A percentile compares a stretch with the other conserved stretches of the same genome.
Conservation (phyloP, 345 rosid species). For the Brassica incana region DNA sequence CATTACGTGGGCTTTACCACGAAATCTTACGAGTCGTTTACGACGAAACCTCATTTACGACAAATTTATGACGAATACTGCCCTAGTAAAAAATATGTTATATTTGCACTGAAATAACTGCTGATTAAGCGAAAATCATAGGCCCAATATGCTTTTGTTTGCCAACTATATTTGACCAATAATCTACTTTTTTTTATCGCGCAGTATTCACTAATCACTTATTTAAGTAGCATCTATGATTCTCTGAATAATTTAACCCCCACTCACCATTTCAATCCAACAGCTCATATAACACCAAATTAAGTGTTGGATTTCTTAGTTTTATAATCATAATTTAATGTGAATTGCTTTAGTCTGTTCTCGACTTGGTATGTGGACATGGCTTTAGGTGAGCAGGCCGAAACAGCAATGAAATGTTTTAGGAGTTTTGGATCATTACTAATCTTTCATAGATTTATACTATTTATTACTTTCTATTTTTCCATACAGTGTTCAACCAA, state of each 20-base stretch:
- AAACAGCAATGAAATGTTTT: neutral
- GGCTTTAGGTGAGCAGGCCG: neutral
- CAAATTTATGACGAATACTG: too few relatives aligned
- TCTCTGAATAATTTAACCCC: slow-evolving; percentile 31
- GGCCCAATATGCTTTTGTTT: slow-evolving; percentile 15
- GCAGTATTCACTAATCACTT: slow-evolving; percentile 21
- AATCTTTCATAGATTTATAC: neutral
- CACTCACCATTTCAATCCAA: slow-evolving; percentile 45
- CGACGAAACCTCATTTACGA: too few relatives aligned
- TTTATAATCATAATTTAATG: slow-evolving; percentile 1
- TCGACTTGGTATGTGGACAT: neutral
- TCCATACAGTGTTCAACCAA: neutral
- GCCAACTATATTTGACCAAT: slow-evolving; percentile 71
- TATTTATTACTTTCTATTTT: neutral
- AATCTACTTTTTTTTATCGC: slow-evolving; percentile 37
- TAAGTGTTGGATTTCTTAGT: slow-evolving; percentile 23
- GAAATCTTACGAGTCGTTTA: too few relatives aligned
- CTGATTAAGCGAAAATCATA: neutral
- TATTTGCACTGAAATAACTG: neutral
- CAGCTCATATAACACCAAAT: slow-evolving; percentile 33
- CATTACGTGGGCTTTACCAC: too few relatives aligned
- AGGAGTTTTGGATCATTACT: neutral
- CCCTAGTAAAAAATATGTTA: too few relatives aligned
- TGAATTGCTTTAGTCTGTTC: neutral
- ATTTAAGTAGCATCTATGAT: slow-evolving; percentile 17